Conservation (phyloP, 1,284 basidiomycete species). For the Uromyces viciae-fabae region DNA sequence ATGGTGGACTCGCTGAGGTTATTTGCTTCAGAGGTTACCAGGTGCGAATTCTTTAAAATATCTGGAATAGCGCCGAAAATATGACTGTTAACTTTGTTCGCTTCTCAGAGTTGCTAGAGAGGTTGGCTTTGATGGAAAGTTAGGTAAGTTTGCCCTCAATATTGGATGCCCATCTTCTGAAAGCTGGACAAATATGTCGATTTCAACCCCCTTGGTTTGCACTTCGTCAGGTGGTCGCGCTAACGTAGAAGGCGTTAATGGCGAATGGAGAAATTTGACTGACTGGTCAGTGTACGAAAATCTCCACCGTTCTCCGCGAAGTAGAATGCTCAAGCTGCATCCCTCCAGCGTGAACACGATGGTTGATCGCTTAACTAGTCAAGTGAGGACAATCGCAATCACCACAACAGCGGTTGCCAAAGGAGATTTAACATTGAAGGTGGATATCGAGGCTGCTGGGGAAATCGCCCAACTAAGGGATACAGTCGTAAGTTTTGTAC, state of each 20-base stretch:
- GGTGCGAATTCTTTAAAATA: constrained; percentile 6
- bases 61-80: neutral
- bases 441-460: constrained; percentile 85
- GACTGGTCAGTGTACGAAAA: constrained; percentile 70
- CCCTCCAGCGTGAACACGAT: constrained; percentile 57
- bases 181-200: constrained; percentile 72
- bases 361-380: constrained; percentile 69
- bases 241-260: constrained; percentile 55
- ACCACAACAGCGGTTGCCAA: constrained; percentile 93
- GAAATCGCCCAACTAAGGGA: constrained; percentile 86
- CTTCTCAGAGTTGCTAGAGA: constrained; percentile 64
- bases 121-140: constrained; percentile 55
- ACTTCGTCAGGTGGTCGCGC: constrained; percentile 53
- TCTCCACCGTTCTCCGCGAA: constrained; percentile 70
- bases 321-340: constrained; percentile 52
- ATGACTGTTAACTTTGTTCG: constrained; percentile 54
- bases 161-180: constrained; percentile 52
- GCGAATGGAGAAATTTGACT: constrained; percentile 67
- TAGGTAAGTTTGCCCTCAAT: constrained; percentile 51
- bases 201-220: constrained; percentile 67
- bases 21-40: constrained; percentile 55
- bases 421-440: constrained; percentile 90
- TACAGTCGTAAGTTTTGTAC: constrained; percentile 59
- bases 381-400: constrained; percentile 90
- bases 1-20: constrained; percentile 55